A percentile compares a stretch with the other conserved stretches of the same genome.
These are phyloP conservation scores for Gaertneriomyces semiglobifer DNA, from an alignment of 192 early-diverging fungal genomes.

Conservation along the genomic window DNA sequence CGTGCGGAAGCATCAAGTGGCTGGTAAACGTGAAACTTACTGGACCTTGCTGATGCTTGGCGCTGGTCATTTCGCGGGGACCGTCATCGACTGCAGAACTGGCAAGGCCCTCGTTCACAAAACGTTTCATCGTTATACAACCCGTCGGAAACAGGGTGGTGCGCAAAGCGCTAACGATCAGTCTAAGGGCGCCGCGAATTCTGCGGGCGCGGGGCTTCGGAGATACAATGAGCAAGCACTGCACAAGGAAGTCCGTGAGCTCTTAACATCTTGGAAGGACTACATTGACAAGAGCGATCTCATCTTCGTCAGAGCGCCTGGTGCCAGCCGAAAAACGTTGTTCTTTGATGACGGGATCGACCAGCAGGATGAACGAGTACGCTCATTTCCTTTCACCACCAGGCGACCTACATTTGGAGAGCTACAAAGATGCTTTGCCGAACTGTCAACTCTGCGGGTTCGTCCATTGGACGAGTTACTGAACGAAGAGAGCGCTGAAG, in stretches of 20 bases:
- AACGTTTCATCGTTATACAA: slow-evolving; percentile 94
- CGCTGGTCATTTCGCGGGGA: slow-evolving; percentile 85
- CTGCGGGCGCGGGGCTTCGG: slow-evolving; percentile 86
- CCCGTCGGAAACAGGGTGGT: slow-evolving; percentile 92
- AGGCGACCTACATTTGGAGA: slow-evolving; percentile 72
- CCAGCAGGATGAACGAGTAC: slow-evolving; percentile 49
- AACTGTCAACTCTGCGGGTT: slow-evolving; percentile 59
- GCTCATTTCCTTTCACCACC: slow-evolving; percentile 74
- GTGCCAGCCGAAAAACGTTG: slow-evolving; percentile 27
- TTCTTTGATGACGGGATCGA: slow-evolving; percentile 39
- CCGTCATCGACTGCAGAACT: slow-evolving; percentile 69
- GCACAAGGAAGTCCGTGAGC: slow-evolving; percentile 71
- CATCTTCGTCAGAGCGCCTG: slow-evolving; percentile 75
- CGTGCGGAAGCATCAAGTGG: slow-evolving; percentile 1
- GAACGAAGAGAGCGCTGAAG: background rate
- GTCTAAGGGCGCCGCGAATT: slow-evolving; percentile 74
- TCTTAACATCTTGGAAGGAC: slow-evolving; percentile 69
- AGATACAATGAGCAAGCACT: slow-evolving; percentile 86
- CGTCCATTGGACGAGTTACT: slow-evolving; percentile 39
- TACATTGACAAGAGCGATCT: slow-evolving; percentile 57
- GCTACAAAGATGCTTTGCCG: slow-evolving; percentile 61
- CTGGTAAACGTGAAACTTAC: slow-evolving; percentile 19
- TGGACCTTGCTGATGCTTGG: slow-evolving; percentile 81
- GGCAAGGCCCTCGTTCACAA: slow-evolving; percentile 75
- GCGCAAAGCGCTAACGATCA: slow-evolving; percentile 79